phyloP scores from a whole-genome alignment of 2,329 filamentous ascomycete genomes.

The Microascus cirrosus region DNA sequence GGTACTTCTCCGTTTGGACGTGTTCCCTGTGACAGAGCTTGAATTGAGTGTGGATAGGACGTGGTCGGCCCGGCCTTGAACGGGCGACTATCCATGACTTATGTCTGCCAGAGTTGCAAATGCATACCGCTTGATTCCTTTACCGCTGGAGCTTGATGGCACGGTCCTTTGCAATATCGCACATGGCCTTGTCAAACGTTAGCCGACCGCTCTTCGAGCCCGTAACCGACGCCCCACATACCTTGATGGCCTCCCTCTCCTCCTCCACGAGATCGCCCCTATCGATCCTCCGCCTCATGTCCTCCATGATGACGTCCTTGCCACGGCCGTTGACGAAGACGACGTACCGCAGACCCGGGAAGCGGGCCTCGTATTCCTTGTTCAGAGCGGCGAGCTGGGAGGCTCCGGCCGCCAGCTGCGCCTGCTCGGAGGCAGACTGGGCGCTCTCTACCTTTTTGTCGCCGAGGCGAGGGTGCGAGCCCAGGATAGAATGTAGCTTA shows the following conservation, averaged over 20 bases:
- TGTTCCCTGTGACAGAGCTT: background rate
- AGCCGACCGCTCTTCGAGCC: background rate
- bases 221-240: slow-evolving; percentile 23
- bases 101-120: background rate
- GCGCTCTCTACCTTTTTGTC: slow-evolving; percentile 73
- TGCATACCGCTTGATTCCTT: background rate
- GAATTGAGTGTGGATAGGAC: background rate
- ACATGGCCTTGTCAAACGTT: slow-evolving; percentile 60
- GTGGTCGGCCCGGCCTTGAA: background rate
- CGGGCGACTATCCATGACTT: background rate
- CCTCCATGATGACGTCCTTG: slow-evolving; percentile 63
- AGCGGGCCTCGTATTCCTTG: slow-evolving; percentile 64
- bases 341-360: slow-evolving; percentile 78
- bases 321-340: slow-evolving; percentile 82
- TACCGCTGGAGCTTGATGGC: slow-evolving; percentile 47
- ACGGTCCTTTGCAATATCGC: slow-evolving; percentile 76
- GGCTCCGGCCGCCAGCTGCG: slow-evolving; percentile 51
- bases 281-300: slow-evolving; percentile 68
- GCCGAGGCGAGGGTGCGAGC: slow-evolving; percentile 74
- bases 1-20: background rate
- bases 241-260: slow-evolving; percentile 63
- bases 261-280: slow-evolving; percentile 56
- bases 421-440: slow-evolving; percentile 73
- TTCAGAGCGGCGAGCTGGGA: slow-evolving; percentile 56
- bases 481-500: slow-evolving; percentile 59